These are phyloP conservation scores for Phaffomyces antillensis DNA, from an alignment of 805 yeast genomes.

Conservation along the genomic window DNA sequence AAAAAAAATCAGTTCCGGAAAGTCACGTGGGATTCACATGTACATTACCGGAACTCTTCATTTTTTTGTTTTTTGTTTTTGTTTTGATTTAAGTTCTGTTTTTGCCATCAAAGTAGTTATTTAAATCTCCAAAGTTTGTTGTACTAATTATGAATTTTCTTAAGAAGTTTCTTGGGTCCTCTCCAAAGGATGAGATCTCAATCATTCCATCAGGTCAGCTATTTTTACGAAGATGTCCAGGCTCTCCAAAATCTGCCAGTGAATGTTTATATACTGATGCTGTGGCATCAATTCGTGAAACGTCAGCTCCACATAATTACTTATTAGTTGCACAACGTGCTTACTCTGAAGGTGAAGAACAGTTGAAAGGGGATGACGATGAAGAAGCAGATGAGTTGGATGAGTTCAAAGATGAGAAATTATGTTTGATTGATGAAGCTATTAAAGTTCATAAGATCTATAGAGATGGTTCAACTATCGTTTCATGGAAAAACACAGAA, in stretches of 20 bases:
- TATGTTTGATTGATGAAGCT: slow-evolving; percentile 56
- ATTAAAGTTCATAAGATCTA: slow-evolving; percentile 50
- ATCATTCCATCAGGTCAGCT: slow-evolving; percentile 76
- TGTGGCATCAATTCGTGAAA: slow-evolving; percentile 60
- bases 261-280: slow-evolving; percentile 84
- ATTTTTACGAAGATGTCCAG: slow-evolving; percentile 62
- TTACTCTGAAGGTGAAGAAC: slow-evolving; percentile 59
- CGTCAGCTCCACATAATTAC: slow-evolving; percentile 58
- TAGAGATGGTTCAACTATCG: slow-evolving; percentile 46
- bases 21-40: no score
- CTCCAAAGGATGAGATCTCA: slow-evolving; percentile 53
- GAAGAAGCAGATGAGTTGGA: slow-evolving; percentile 32
- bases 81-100: no score
- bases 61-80: no score
- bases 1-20: no score
- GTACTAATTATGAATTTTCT: slow-evolving; percentile 55
- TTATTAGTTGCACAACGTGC: slow-evolving; percentile 67
- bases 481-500: slow-evolving; percentile 74
- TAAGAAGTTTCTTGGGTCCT: slow-evolving; percentile 52
- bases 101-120: background rate
- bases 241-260: slow-evolving; percentile 78
- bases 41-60: no score
- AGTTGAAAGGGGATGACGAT: slow-evolving; percentile 43
- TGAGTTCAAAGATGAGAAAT: slow-evolving; percentile 53
- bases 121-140: no score